phyloP scores from a whole-genome alignment of 2,329 filamentous ascomycete genomes.

The Diatrype stigma region DNA sequence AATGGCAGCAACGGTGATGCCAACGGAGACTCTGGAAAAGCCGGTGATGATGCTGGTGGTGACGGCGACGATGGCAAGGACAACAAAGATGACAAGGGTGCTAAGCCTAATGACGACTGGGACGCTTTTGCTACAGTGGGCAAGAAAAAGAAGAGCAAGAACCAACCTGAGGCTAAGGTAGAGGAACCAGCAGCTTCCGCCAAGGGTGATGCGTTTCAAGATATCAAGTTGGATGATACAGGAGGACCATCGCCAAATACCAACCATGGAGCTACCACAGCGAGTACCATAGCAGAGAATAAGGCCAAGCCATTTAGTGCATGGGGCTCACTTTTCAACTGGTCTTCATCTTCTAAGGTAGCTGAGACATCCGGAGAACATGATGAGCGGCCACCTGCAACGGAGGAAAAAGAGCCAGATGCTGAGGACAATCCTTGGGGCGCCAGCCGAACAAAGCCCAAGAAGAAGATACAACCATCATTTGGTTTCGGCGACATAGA shows the following conservation, averaged over 20 bases:
- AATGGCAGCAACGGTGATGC: slow-evolving; percentile 27
- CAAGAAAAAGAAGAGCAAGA: slow-evolving; percentile 56
- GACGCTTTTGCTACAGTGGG: slow-evolving; percentile 39
- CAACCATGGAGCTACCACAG: slow-evolving; percentile 43
- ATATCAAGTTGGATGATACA: slow-evolving; percentile 62
- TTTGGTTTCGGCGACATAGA: slow-evolving; percentile 47
- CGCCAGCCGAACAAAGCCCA: slow-evolving; percentile 42
- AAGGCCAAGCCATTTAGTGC: slow-evolving; percentile 45
- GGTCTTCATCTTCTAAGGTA: slow-evolving; percentile 29
- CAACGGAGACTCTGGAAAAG: slow-evolving; percentile 30
- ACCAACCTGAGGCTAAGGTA: slow-evolving; percentile 28
- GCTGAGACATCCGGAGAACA: slow-evolving; percentile 30
- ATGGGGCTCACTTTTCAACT: slow-evolving; percentile 51
- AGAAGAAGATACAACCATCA: slow-evolving; percentile 43
- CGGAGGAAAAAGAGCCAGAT: slow-evolving; percentile 31
- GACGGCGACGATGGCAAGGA: slow-evolving; percentile 35
- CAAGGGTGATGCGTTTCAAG: slow-evolving; percentile 57
- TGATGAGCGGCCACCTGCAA: slow-evolving; percentile 23
- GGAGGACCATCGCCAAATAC: slow-evolving; percentile 54
- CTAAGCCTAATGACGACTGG: slow-evolving; percentile 48
- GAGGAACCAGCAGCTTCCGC: slow-evolving; percentile 24
- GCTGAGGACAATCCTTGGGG: slow-evolving; percentile 47
- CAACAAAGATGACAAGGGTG: slow-evolving; percentile 25
- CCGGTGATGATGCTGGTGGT: slow-evolving; percentile 24
- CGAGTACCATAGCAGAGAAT: slow-evolving; percentile 33